These are phyloP conservation scores for Diaporthe eres DNA, from an alignment of 2,329 filamentous ascomycete genomes.

Conservation along the genomic window DNA sequence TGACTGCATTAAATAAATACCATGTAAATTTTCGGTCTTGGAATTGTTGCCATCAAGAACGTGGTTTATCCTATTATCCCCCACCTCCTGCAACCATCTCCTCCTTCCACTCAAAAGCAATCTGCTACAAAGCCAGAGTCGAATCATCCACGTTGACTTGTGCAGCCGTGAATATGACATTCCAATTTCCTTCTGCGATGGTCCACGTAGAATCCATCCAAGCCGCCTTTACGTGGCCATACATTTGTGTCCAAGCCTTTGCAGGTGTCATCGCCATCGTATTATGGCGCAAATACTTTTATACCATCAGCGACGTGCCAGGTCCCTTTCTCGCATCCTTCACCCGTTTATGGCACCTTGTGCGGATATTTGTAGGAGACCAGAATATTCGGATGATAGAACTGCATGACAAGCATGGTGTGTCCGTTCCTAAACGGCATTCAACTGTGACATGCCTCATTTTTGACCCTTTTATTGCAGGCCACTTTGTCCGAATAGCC, in stretches of 20 bases:
- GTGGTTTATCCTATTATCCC: not conserved
- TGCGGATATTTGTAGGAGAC: not conserved
- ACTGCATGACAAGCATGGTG: constrained; percentile 6
- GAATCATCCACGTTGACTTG: not conserved
- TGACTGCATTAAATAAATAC: not conserved
- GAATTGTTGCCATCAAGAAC: not conserved
- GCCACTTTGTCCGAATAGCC: constrained; percentile 22
- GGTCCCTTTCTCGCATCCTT: constrained; percentile 23
- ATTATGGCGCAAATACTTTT: constrained; percentile 9
- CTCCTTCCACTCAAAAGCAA: too few species aligned
- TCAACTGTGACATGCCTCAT: not conserved
- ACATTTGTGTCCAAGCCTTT: not conserved
- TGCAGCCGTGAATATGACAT: not conserved
- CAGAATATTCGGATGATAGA: constrained; percentile 7
- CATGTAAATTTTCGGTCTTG: too few species aligned
- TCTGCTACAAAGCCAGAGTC: not conserved
- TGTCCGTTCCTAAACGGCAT: not conserved
- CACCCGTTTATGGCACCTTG: constrained; percentile 22
- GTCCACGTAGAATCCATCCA: not conserved
- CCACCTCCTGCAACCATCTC: not conserved
- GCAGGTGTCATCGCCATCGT: not conserved
- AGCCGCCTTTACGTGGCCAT: not conserved
- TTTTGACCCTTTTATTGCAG: not conserved
- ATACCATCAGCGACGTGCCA: constrained; percentile 14
- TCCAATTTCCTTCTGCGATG: not conserved